Conservation (phyloP, 345 rosid genomes). For the Cardamine chenopodiifolia region DNA sequence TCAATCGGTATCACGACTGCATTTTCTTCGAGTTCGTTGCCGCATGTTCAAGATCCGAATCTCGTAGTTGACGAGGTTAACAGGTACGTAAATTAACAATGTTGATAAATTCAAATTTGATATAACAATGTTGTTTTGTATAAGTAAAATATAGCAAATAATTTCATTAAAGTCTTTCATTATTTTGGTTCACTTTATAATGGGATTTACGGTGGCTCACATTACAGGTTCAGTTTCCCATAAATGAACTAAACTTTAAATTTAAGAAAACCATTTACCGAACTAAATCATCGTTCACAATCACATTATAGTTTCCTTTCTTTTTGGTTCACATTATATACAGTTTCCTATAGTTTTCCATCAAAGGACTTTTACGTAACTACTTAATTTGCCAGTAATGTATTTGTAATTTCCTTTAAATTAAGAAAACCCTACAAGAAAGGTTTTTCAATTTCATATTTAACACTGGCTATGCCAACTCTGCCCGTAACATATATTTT, state of each 20-base stretch:
- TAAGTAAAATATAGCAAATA: neutral
- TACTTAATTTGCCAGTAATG: neutral
- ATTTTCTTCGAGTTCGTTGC: constrained; percentile 21
- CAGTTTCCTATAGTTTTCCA: neutral
- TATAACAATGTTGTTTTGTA: constrained; percentile 6
- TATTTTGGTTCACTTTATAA: neutral
- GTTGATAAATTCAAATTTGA: neutral
- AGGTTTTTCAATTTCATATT: neutral
- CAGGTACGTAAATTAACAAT: constrained; percentile 25
- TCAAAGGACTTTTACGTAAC: neutral
- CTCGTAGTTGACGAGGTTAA: constrained; percentile 40
- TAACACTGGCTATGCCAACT: neutral
- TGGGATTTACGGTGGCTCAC: neutral
- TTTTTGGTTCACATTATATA: neutral
- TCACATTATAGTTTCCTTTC: no score
- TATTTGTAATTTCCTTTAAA: constrained; percentile 9
- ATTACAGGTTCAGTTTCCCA: constrained; percentile 7
- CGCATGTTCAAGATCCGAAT: constrained; percentile 39
- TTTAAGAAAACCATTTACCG: neutral
- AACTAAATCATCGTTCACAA: no score
- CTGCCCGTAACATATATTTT: neutral
- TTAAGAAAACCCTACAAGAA: neutral
- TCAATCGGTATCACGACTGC: constrained; percentile 9
- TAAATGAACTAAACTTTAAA: neutral
- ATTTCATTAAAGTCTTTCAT: neutral